Evolutionary conservation across 768 basidiomycete species (phyloP).

Genomic region (Collybia nuda): DNA sequence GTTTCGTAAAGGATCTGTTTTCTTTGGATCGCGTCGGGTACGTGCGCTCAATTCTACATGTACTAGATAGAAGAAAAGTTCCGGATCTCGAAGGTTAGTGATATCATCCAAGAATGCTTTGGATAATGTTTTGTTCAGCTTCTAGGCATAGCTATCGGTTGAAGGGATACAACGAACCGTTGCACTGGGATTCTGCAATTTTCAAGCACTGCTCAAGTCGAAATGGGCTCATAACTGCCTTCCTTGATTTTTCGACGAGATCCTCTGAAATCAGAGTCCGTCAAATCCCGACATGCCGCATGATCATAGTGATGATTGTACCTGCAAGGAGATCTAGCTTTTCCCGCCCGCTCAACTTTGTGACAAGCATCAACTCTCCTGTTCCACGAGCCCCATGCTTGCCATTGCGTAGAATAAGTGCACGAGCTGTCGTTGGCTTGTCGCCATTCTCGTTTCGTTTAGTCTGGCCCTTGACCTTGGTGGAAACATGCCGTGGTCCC

Average conservation of each 20-base stretch:
- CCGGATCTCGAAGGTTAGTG: conserved; percentile 61
- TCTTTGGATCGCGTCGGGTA: conserved; percentile 30
- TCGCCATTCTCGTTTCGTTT: conserved; percentile 51
- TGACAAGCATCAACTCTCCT: conserved; percentile 60
- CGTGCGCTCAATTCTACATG: conserved; percentile 56
- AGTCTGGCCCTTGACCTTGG: conserved; percentile 17
- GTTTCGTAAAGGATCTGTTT: conserved; percentile 31
- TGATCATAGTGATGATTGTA: conserved; percentile 25
- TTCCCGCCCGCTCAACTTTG: conserved; percentile 71
- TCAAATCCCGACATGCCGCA: conserved; percentile 1
- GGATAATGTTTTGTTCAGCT: background rate
- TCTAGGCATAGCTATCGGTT: background rate
- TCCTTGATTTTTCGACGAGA: conserved; percentile 54
- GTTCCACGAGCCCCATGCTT: conserved; percentile 72
- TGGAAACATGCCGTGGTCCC: conserved; percentile 3
- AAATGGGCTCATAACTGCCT: conserved; percentile 65
- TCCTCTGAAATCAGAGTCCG: conserved; percentile 51
- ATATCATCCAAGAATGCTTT: conserved; percentile 73
- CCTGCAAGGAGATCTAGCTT: conserved; percentile 81
- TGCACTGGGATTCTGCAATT: conserved; percentile 73
- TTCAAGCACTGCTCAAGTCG: conserved; percentile 59
- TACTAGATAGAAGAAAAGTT: conserved; percentile 59
- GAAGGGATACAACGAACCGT: conserved; percentile 42
- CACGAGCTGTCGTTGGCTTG: conserved; percentile 68
- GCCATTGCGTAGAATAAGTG: conserved; percentile 72